Evolutionary conservation across 2,329 filamentous ascomycete genomes (phyloP).

Genomic region (Reticulascus tulasneorum): DNA sequence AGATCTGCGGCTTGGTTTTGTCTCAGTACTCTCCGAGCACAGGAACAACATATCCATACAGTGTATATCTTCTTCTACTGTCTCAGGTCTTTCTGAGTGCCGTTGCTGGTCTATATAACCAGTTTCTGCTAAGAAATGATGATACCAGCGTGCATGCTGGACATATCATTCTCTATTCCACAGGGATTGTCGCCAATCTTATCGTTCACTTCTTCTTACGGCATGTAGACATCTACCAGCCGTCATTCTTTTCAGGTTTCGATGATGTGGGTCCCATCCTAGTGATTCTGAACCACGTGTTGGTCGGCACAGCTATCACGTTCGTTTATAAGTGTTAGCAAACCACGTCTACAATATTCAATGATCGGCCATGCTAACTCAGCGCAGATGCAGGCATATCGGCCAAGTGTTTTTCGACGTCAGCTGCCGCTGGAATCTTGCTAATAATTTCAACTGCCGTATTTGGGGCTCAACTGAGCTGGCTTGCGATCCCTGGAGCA

Average conservation of each 20-base stretch:
- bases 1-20: slow-evolving; percentile 23
- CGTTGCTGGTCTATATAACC: slow-evolving; percentile 26
- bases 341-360: too few species aligned
- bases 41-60: slow-evolving; percentile 20
- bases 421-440: slow-evolving; percentile 22
- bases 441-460: slow-evolving; percentile 22
- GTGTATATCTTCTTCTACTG: slow-evolving; percentile 24
- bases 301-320: too few species aligned
- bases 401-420: slow-evolving; percentile 25
- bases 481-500: slow-evolving; percentile 21
- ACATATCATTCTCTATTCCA: slow-evolving; percentile 24
- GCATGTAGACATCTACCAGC: slow-evolving; percentile 20
- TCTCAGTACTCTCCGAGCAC: slow-evolving; percentile 23
- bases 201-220: slow-evolving; percentile 20
- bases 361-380: too few species aligned
- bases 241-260: slow-evolving; percentile 16
- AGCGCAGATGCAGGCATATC: slow-evolving; percentile 24
- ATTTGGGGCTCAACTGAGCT: slow-evolving; percentile 18
- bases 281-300: too few species aligned
- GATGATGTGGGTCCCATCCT: too few species aligned
- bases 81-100: slow-evolving; percentile 25
- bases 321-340: too few species aligned
- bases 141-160: slow-evolving; percentile 25
- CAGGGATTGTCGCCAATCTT: slow-evolving; percentile 23
- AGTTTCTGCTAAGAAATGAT: slow-evolving; percentile 25